Evolutionary conservation across 306 rosid species (phyloP).

Genomic region (Ammopiptanthus mongolicus): DNA sequence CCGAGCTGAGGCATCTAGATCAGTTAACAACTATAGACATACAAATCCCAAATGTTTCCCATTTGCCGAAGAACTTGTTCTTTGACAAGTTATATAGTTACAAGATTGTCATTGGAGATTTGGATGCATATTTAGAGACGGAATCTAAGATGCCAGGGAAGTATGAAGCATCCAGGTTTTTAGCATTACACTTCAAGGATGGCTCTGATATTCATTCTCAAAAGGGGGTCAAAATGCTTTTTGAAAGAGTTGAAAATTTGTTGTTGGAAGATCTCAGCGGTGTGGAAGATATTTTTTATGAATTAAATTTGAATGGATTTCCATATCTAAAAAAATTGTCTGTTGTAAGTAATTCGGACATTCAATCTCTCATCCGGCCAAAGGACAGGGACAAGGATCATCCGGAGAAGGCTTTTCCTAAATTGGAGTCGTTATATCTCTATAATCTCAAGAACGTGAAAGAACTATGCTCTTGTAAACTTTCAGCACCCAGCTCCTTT

Average conservation of each 20-base stretch:
- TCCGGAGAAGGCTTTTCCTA: background rate
- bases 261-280: conserved; percentile 6
- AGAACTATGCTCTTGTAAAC: background rate
- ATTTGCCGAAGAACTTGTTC: background rate
- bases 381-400: background rate
- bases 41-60: background rate
- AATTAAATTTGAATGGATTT: background rate
- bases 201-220: background rate
- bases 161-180: background rate
- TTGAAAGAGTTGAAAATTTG: conserved; percentile 19
- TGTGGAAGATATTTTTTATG: background rate
- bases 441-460: background rate
- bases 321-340: conserved; percentile 16
- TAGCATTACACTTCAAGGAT: conserved; percentile 12
- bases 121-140: background rate
- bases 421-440: conserved; percentile 7
- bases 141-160: background rate
- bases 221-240: conserved; percentile 4
- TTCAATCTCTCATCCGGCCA: background rate
- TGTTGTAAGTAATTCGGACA: background rate
- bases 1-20: background rate
- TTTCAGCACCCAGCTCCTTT: conserved; percentile 1
- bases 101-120: conserved; percentile 22
- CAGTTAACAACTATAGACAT: background rate
- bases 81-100: background rate